Evolutionary conservation across 176 grass and related monocot genomes (phyloP).

Genomic region (Cymbopogon citratus): DNA sequence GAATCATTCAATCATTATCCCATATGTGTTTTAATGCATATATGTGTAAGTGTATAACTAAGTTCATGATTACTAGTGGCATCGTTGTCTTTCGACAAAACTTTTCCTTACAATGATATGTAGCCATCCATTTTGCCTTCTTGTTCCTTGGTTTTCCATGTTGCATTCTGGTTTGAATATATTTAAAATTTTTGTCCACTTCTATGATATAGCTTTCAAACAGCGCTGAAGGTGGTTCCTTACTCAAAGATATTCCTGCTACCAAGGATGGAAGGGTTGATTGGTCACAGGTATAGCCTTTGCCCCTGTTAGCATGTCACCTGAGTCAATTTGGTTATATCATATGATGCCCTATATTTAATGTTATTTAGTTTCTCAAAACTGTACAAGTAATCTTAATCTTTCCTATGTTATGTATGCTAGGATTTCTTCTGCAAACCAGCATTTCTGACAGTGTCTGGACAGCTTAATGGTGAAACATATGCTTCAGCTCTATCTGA

Average conservation of each 20-base stretch:
- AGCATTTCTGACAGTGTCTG: slow-evolving; percentile 95
- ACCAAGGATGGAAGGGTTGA: slow-evolving; percentile 84
- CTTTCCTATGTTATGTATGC: slow-evolving; percentile 3
- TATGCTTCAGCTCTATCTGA: slow-evolving; percentile 90
- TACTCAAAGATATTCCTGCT: slow-evolving; percentile 67
- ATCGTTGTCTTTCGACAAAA: background rate
- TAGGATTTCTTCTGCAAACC: slow-evolving; percentile 99
- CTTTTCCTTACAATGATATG: slow-evolving; percentile 12
- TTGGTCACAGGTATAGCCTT: slow-evolving; percentile 84
- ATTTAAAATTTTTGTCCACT: background rate
- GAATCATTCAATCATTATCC: background rate
- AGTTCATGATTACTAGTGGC: background rate
- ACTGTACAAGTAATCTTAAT: slow-evolving; percentile 17
- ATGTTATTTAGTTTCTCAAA: slow-evolving; percentile 21
- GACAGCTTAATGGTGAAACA: slow-evolving; percentile 95
- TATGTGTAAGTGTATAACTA: slow-evolving; percentile 1
- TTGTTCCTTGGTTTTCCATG: background rate
- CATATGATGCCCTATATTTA: background rate
- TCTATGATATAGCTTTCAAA: slow-evolving; percentile 78
- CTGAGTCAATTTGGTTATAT: slow-evolving; percentile 6
- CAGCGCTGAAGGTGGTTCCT: slow-evolving; percentile 58
- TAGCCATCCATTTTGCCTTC: background rate
- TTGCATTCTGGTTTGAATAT: slow-evolving; percentile 1
- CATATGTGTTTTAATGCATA: background rate
- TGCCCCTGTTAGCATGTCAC: background rate